Evolutionary conservation across 2,329 filamentous ascomycete species (phyloP).

Genomic region (Fusarium euwallaceae): DNA sequence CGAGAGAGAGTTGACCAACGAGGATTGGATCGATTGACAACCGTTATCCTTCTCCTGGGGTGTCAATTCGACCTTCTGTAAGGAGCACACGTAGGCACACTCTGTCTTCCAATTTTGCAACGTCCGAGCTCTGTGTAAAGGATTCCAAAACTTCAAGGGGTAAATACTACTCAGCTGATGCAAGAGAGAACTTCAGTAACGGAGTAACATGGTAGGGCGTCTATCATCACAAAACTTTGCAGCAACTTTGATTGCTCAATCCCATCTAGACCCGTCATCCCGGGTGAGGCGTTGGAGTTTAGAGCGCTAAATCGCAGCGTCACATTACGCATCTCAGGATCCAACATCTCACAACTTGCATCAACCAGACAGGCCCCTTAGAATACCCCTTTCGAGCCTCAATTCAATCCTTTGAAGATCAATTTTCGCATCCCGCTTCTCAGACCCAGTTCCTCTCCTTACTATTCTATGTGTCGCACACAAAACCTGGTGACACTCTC

Average conservation of each 20-base stretch:
- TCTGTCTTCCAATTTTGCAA: constrained; percentile 3
- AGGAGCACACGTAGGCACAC: background rate
- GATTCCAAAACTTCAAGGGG: constrained; percentile 4
- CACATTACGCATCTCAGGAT: constrained; percentile 23
- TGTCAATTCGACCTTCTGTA: background rate
- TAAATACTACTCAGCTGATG: constrained; percentile 6
- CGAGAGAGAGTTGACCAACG: constrained; percentile 18
- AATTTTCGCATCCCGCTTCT: background rate
- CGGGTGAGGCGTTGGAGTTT: constrained; percentile 27
- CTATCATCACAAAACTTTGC: background rate
- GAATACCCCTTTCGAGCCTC: background rate
- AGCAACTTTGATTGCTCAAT: constrained; percentile 8
- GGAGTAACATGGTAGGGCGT: background rate
- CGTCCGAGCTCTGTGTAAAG: background rate
- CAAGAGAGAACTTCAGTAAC: background rate
- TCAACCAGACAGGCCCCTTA: constrained; percentile 16
- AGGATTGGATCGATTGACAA: constrained; percentile 18
- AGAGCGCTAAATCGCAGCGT: constrained; percentile 30
- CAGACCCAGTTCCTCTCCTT: constrained; percentile 9
- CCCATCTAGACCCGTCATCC: background rate
- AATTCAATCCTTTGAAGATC: background rate
- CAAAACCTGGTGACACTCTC: constrained; percentile 20
- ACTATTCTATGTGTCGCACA: constrained; percentile 15
- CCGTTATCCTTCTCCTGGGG: constrained; percentile 18
- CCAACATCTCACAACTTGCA: constrained; percentile 15